These are phyloP conservation scores for Leishmania turanica DNA, from an alignment of 208 protist genomes.

Conservation along the genomic window DNA sequence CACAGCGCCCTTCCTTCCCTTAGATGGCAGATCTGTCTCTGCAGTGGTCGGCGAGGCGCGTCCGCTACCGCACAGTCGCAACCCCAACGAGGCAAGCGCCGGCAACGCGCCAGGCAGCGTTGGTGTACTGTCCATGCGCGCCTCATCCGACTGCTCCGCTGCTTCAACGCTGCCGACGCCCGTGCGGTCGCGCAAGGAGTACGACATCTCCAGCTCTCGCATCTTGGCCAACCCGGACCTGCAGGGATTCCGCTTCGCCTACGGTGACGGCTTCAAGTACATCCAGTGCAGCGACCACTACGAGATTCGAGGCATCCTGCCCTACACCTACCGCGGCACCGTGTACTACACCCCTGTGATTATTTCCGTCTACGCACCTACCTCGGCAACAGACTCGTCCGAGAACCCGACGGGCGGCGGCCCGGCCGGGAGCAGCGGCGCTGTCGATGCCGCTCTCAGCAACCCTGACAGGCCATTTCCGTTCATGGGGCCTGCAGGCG, in stretches of 20 bases:
- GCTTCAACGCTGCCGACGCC: neutral
- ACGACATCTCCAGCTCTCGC: conserved; percentile 28
- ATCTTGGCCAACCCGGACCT: conserved; percentile 45
- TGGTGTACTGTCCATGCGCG: neutral
- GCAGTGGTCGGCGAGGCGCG: neutral
- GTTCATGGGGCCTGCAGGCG: neutral
- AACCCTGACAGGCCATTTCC: neutral
- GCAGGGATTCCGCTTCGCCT: conserved; percentile 54
- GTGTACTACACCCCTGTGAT: conserved; percentile 83
- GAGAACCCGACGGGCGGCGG: neutral
- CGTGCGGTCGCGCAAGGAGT: conserved; percentile 31
- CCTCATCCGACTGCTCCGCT: neutral
- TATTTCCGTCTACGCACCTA: conserved; percentile 45
- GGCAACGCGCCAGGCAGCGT: neutral
- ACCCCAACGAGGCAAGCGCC: neutral
- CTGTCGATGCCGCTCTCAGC: neutral
- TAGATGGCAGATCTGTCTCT: neutral
- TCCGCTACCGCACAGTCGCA: neutral
- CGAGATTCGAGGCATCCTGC: conserved; percentile 62
- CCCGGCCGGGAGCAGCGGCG: neutral
- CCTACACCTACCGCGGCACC: conserved; percentile 60
- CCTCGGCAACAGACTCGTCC: neutral
- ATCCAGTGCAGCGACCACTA: conserved; percentile 50
- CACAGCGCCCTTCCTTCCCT: neutral
- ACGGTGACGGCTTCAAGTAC: conserved; percentile 63